These are phyloP conservation scores for Baudoinia panamericana DNA, from an alignment of 495 filamentous ascomycete genomes.

Conservation along the genomic window DNA sequence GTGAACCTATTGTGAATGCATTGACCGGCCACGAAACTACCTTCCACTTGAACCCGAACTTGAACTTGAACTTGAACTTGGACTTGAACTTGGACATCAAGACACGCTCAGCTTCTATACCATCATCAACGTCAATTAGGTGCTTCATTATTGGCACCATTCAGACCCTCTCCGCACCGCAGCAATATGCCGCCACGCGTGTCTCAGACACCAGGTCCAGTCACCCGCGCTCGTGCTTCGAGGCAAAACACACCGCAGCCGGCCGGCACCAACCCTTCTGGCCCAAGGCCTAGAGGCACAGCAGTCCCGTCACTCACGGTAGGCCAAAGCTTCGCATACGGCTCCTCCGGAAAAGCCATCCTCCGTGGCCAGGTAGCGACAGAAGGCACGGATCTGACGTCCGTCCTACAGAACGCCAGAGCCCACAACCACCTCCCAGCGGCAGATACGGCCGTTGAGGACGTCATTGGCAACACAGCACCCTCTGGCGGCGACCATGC, in stretches of 20 bases:
- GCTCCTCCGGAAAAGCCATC: conserved; percentile 8
- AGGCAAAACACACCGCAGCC: conserved; percentile 1
- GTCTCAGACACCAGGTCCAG: conserved; percentile 2
- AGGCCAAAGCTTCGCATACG: conserved; percentile 10
- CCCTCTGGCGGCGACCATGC: no score
- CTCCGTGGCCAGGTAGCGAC: conserved; percentile 3
- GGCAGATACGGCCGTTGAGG: neutral
- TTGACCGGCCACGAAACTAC: no score
- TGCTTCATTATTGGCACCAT: no score
- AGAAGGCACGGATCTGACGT: neutral
- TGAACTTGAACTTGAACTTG: no score
- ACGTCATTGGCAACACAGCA: neutral
- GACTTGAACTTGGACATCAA: no score
- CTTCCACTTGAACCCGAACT: no score
- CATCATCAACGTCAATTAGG: no score
- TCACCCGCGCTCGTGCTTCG: conserved; percentile 1
- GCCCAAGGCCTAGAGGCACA: neutral
- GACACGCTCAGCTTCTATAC: no score
- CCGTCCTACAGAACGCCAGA: conserved; percentile 1
- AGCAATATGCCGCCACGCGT: neutral
- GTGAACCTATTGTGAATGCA: no score
- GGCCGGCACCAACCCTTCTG: neutral
- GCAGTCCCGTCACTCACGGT: conserved; percentile 1
- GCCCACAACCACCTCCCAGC: neutral
- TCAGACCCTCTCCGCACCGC: neutral